Conservation (phyloP, 164 flowering plant genomes). For the Dillenia suffruticosa region DNA sequence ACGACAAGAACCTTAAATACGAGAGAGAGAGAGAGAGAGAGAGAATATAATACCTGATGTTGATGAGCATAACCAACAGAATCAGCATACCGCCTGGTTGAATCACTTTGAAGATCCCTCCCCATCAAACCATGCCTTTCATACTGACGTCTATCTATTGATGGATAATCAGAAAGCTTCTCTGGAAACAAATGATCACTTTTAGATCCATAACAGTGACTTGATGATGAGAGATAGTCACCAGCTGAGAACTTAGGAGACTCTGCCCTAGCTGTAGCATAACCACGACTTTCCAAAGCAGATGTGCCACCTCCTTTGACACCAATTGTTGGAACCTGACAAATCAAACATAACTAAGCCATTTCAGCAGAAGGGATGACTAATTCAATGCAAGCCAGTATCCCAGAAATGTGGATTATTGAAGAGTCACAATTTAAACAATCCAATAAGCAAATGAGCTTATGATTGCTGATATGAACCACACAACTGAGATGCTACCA, state of each 20-base stretch:
- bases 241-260: conserved; percentile 61
- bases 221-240: conserved; percentile 61
- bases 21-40: not conserved
- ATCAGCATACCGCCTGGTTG: conserved; percentile 59
- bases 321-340: conserved; percentile 45
- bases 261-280: conserved; percentile 46
- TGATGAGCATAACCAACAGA: conserved; percentile 59
- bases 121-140: conserved; percentile 61
- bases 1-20: too few relatives aligned
- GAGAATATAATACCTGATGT: conserved; percentile 39
- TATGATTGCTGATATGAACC: too few relatives aligned
- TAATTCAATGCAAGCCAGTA: too few relatives aligned
- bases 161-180: conserved; percentile 62
- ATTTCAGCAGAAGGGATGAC: too few relatives aligned
- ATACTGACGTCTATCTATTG: conserved; percentile 62
- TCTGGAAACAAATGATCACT: conserved; percentile 50
- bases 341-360: not conserved
- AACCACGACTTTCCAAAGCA: conserved; percentile 62
- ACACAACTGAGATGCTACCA: too few relatives aligned
- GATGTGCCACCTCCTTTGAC: conserved; percentile 50
- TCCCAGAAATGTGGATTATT: too few relatives aligned
- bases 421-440: too few relatives aligned
- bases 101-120: conserved; percentile 60
- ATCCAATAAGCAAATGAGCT: too few relatives aligned
- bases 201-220: conserved; percentile 67